Evolutionary conservation across 257 asterid species (phyloP).

Genomic region (Capsicum pubescens): DNA sequence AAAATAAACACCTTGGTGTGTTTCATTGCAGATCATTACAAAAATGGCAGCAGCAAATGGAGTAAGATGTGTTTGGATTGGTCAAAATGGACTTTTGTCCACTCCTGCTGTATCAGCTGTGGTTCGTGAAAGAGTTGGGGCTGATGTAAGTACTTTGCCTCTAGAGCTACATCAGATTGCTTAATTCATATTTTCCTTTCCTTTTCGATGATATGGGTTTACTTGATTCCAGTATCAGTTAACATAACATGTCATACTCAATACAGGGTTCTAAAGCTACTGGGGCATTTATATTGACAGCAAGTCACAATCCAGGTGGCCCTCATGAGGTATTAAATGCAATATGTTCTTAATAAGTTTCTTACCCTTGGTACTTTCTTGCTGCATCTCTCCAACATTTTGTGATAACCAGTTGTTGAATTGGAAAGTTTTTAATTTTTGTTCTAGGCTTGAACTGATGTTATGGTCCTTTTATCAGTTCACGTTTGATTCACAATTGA

Average conservation of each 20-base stretch:
- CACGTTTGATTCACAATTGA: not conserved
- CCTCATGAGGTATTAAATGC: constrained; percentile 75
- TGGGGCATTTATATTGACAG: constrained; percentile 94
- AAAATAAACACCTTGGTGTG: not conserved
- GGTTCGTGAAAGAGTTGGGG: constrained; percentile 82
- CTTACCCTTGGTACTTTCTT: constrained; percentile 27
- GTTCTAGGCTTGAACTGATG: constrained; percentile 18
- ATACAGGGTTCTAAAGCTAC: constrained; percentile 88
- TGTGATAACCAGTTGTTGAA: not conserved
- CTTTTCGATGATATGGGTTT: constrained; percentile 20
- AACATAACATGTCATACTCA: constrained; percentile 24
- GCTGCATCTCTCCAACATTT: not conserved
- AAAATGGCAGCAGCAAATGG: constrained; percentile 98
- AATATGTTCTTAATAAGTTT: constrained; percentile 23
- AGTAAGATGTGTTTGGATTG: constrained; percentile 96
- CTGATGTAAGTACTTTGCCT: constrained; percentile 61
- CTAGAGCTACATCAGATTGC: constrained; percentile 9
- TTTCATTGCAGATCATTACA: constrained; percentile 66
- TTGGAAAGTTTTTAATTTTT: not conserved
- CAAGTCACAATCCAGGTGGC: constrained; percentile 99
- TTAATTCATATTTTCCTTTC: constrained; percentile 32
- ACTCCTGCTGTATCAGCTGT: constrained; percentile 97
- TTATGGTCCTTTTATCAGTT: constrained; percentile 24
- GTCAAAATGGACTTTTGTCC: constrained; percentile 87
- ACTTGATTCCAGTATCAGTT: constrained; percentile 26